Evolutionary conservation across 371 early-diverging fungal species (phyloP), one percentile per base, ranked within the genome.

Genomic region (Lichtheimia hyalospora): DNA sequence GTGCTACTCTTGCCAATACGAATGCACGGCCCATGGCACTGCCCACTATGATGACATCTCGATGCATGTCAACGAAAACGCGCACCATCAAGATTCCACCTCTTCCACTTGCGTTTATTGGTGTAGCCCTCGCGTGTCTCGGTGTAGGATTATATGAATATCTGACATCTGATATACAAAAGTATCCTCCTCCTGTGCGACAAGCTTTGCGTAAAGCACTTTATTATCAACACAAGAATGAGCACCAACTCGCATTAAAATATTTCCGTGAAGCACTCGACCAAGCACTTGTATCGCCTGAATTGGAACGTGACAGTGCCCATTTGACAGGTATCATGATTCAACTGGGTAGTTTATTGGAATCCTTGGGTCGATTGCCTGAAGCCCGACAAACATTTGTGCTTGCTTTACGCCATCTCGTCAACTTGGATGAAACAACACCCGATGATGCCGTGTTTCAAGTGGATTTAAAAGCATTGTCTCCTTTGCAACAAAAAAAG

Each of bases 311-410:
- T 5, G 65, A 83, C 20, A 80, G 82, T 0, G 79, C 83, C 0
- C 83, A 84, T 12, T 71, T 87, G 23, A 85, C 83, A 0, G 86
- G 88, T 7, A 85, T 87, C 42, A 76, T 87, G 79, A 85, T 87
- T 54, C 88, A 84, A 48, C 54, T 82, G 6, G 88, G 84, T 1
- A 65, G 75, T 1, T 43, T 84, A 44, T 74, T 83, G 18, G 82
- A 84, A 54, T 66, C 68, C 2, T 49, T 84, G 66, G 83, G 79
- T 0, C 68, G 74, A n/a, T 55, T 66, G 3, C 73, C 74, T 27
- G 84, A 87, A 39, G 88, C 88, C 2, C 69, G 81, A 28, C 77
- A 81, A 43, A 79, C 82, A 2, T 62, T 84, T 27, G 66, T 63
- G 0, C 63, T 77, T 60, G 83, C 85, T 5, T 64, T 84, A 39